phyloP scores from a whole-genome alignment of 1,139 yeast genomes.

The Hyphopichia buzzinii region DNA sequence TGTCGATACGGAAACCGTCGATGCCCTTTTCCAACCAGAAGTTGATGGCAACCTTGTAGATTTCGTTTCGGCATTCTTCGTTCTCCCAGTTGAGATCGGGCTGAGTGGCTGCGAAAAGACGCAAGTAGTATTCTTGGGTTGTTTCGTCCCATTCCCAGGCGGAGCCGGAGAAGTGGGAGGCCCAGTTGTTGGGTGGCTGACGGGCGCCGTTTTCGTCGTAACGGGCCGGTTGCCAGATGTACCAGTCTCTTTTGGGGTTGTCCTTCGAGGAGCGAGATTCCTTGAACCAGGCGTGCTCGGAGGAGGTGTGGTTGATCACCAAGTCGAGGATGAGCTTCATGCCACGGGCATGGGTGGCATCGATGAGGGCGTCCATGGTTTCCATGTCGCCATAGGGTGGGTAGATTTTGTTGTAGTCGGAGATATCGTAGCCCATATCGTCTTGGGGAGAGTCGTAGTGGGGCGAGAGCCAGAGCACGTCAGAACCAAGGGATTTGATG shows the following conservation, averaged over 20 bases:
- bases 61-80: constrained; percentile 48
- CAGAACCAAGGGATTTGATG: constrained; percentile 49
- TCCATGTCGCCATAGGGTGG: constrained; percentile 53
- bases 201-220: constrained; percentile 47
- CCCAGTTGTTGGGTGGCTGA: constrained; percentile 59
- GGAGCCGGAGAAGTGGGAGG: constrained; percentile 48
- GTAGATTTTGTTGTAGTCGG: constrained; percentile 51
- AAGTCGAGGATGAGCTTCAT: constrained; percentile 54
- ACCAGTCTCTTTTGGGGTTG: constrained; percentile 62
- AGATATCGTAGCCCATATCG: constrained; percentile 64
- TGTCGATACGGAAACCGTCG: constrained; percentile 59
- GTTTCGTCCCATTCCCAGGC: constrained; percentile 57
- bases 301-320: constrained; percentile 59
- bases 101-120: constrained; percentile 50
- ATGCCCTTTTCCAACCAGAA: constrained; percentile 58
- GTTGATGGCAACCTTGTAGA: constrained; percentile 46
- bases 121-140: constrained; percentile 54
- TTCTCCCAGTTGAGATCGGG: constrained; percentile 65
- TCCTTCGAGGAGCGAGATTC: constrained; percentile 50
- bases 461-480: constrained; percentile 58
- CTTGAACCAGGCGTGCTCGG: constrained; percentile 56
- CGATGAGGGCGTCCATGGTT: constrained; percentile 49
- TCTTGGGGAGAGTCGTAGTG: constrained; percentile 59
- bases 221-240: constrained; percentile 52
- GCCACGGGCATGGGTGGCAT: constrained; percentile 47